A percentile compares a stretch with the other conserved stretches of the same genome.
Evolutionary conservation across 139 green algal species (phyloP).

Genomic region (Parachlorella kessleri): DNA sequence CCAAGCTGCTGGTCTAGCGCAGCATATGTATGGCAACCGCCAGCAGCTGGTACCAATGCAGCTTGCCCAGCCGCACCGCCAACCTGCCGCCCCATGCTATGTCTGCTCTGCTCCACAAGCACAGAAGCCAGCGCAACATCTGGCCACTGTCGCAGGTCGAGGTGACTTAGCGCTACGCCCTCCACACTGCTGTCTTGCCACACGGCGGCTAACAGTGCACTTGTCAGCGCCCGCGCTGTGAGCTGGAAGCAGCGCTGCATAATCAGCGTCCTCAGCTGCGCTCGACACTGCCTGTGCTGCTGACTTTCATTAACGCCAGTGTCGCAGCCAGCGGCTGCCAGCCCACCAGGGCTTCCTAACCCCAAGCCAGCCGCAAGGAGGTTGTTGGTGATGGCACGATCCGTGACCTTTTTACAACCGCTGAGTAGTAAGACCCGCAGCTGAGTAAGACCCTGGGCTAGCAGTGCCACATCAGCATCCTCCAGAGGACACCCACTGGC

Average conservation of each 20-base stretch:
- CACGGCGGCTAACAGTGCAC: constrained; percentile 40
- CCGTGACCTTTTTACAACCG: constrained; percentile 60
- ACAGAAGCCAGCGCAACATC: neutral
- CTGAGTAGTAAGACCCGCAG: constrained; percentile 51
- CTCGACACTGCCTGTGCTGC: neutral
- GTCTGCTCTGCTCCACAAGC: neutral
- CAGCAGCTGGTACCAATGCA: no score
- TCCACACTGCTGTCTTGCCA: neutral
- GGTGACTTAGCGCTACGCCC: constrained; percentile 25
- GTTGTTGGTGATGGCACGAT: no score
- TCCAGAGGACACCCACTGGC: constrained; percentile 36
- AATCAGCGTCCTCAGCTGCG: constrained; percentile 24
- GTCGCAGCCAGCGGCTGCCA: neutral
- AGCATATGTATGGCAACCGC: no score
- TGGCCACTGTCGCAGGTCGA: constrained; percentile 16
- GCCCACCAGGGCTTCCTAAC: no score
- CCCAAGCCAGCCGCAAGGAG: no score
- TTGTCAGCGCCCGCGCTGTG: constrained; percentile 27
- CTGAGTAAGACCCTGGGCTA: constrained; percentile 14
- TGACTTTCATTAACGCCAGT: neutral
- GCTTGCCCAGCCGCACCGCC: neutral
- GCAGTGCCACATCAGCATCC: constrained; percentile 39
- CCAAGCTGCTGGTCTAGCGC: no score
- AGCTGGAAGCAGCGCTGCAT: constrained; percentile 79
- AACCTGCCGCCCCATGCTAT: neutral